Conservation (phyloP, 2,329 filamentous ascomycete genomes). For the Ophidiomyces ophidiicola region DNA sequence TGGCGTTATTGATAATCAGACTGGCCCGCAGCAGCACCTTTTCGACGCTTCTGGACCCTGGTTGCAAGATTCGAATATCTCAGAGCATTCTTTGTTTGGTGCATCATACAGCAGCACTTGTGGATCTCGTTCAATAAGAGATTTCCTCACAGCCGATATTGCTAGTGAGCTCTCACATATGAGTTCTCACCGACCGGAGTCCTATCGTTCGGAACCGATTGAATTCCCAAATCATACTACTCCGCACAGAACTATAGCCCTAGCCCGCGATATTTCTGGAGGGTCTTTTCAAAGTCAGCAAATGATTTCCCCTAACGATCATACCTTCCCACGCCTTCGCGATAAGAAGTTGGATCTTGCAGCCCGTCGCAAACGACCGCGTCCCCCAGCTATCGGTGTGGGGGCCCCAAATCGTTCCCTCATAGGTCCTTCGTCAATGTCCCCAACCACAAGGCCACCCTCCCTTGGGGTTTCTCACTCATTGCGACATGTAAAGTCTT, state of each 20-base stretch:
- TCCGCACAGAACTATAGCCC: background rate
- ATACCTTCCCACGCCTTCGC: constrained; percentile 10
- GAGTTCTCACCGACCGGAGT: too few species aligned
- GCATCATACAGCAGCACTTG: constrained; percentile 5
- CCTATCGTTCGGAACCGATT: background rate
- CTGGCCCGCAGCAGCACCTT: background rate
- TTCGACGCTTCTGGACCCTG: background rate
- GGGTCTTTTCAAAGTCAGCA: background rate
- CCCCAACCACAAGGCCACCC: constrained; percentile 29
- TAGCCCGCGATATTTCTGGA: background rate
- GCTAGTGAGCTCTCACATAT: too few species aligned
- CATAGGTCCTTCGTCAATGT: constrained; percentile 29
- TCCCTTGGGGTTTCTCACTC: constrained; percentile 26
- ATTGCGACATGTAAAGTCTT: constrained; percentile 37
- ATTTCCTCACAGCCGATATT: too few species aligned
- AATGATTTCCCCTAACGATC: background rate
- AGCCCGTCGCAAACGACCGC: constrained; percentile 35
- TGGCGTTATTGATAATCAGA: background rate
- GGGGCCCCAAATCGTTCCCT: constrained; percentile 11
- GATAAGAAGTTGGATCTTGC: constrained; percentile 36
- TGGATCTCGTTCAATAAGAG: background rate
- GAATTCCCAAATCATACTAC: too few species aligned
- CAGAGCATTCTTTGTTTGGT: background rate
- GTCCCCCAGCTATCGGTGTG: constrained; percentile 37
- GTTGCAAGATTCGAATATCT: background rate